Conservation (phyloP, 495 filamentous ascomycete species). For the Annulohypoxylon nitens region DNA sequence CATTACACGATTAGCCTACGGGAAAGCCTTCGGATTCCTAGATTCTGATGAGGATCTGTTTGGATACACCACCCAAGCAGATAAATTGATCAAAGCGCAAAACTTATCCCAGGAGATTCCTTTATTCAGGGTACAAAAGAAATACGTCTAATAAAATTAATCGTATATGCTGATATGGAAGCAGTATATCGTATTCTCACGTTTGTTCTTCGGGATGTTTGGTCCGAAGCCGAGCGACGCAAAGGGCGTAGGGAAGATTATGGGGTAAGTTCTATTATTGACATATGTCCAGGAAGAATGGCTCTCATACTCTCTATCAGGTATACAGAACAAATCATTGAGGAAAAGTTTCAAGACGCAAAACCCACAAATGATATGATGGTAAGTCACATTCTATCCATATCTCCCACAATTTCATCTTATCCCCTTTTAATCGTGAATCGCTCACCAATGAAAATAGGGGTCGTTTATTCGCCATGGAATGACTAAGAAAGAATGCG, state of each 20-base stretch:
- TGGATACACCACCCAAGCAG: constrained; percentile 52
- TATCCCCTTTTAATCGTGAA: background rate
- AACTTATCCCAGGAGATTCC: constrained; percentile 17
- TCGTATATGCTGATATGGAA: too few species aligned
- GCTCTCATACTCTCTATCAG: background rate
- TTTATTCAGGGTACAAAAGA: constrained; percentile 4
- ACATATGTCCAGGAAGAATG: too few species aligned
- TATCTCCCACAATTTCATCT: background rate
- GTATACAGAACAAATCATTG: constrained; percentile 11
- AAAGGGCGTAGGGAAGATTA: constrained; percentile 26
- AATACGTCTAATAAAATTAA: too few species aligned
- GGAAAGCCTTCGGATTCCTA: constrained; percentile 64
- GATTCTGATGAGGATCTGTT: constrained; percentile 53
- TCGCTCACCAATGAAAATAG: constrained; percentile 27
- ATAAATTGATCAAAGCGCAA: constrained; percentile 6
- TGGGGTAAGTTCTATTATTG: constrained; percentile 17
- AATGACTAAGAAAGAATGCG: constrained; percentile 54
- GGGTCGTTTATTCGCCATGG: constrained; percentile 57
- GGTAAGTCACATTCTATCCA: constrained; percentile 42
- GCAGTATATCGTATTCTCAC: constrained; percentile 20
- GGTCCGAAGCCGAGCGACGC: constrained; percentile 23
- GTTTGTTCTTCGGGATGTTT: constrained; percentile 26
- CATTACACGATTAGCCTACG: constrained; percentile 60
- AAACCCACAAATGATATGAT: constrained; percentile 30
- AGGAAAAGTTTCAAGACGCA: constrained; percentile 16